Percentiles rank a stretch among this genome's conserved stretches.
Evolutionary conservation across 805 yeast species (phyloP).

Genomic region (Pichia occidentalis): DNA sequence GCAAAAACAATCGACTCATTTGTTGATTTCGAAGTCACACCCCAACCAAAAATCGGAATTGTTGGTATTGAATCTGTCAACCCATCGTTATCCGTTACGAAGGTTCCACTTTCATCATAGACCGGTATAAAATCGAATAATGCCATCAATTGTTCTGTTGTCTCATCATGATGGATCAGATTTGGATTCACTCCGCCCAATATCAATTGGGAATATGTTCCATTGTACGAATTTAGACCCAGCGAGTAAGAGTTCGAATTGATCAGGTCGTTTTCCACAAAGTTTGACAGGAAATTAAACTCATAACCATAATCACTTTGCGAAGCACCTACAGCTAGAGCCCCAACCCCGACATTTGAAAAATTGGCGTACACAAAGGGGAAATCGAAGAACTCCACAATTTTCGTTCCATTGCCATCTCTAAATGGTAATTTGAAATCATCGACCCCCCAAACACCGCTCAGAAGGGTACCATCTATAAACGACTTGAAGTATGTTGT

Average conservation of each 20-base stretch:
- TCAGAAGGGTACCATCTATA: constrained; percentile 15
- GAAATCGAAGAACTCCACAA: constrained; percentile 20
- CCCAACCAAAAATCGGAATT: constrained; percentile 40
- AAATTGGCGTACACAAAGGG: constrained; percentile 34
- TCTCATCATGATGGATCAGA: constrained; percentile 24
- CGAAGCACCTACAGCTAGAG: constrained; percentile 37
- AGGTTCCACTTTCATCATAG: constrained; percentile 13
- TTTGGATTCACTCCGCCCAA: constrained; percentile 54
- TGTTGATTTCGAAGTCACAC: constrained; percentile 31
- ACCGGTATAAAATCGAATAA: constrained; percentile 44
- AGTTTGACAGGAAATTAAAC: constrained; percentile 30
- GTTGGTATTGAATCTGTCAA: constrained; percentile 30
- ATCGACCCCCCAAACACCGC: constrained; percentile 25
- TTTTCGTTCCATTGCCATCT: constrained; percentile 1
- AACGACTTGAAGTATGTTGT: constrained; percentile 12
- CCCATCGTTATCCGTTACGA: constrained; percentile 15
- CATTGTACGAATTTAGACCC: constrained; percentile 28
- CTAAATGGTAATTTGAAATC: constrained; percentile 15
- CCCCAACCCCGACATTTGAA: constrained; percentile 36
- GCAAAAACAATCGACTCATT: constrained; percentile 25
- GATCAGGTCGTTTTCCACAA: constrained; percentile 29
- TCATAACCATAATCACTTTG: constrained; percentile 15
- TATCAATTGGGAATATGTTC: constrained; percentile 33
- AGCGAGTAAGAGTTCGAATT: constrained; percentile 39
- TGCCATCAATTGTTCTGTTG: constrained; percentile 28